phyloP scores from a whole-genome alignment of 371 early-diverging fungal species.

The Apophysomyces sp. region DNA sequence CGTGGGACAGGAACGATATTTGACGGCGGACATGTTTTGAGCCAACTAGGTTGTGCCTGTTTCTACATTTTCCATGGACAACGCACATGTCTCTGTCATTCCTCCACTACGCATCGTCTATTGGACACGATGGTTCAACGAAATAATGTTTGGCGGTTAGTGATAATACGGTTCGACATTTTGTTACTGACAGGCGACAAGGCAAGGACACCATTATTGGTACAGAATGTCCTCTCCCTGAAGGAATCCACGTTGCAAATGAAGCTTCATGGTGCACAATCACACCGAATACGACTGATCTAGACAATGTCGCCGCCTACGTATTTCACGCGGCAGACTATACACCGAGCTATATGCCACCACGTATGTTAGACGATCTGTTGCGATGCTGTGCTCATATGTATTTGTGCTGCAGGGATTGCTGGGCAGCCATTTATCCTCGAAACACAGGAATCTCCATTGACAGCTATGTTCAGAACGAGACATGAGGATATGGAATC shows the following conservation, averaged over 20 bases:
- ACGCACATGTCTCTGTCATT: background rate
- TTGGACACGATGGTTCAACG: conserved; percentile 31
- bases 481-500: conserved; percentile 18
- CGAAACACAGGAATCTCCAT: conserved; percentile 37
- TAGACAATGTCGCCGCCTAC: conserved; percentile 22
- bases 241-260: conserved; percentile 13
- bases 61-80: background rate
- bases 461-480: conserved; percentile 27
- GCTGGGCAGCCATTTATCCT: conserved; percentile 37
- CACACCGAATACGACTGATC: conserved; percentile 15
- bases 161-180: background rate
- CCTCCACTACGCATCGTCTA: conserved; percentile 35
- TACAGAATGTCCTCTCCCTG: conserved; percentile 27
- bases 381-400: background rate
- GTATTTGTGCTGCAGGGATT: conserved; percentile 9
- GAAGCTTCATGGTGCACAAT: conserved; percentile 33
- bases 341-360: conserved; percentile 7
- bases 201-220: conserved; percentile 10
- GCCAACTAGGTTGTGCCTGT: background rate
- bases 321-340: conserved; percentile 39
- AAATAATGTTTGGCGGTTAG: conserved; percentile 15
- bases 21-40: background rate
- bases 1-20: background rate
- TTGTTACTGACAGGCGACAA: conserved; percentile 8
- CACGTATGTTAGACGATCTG: conserved; percentile 16